Evolutionary conservation across 441 rosid genomes (phyloP).

Genomic region (Metrosideros polymorpha): DNA sequence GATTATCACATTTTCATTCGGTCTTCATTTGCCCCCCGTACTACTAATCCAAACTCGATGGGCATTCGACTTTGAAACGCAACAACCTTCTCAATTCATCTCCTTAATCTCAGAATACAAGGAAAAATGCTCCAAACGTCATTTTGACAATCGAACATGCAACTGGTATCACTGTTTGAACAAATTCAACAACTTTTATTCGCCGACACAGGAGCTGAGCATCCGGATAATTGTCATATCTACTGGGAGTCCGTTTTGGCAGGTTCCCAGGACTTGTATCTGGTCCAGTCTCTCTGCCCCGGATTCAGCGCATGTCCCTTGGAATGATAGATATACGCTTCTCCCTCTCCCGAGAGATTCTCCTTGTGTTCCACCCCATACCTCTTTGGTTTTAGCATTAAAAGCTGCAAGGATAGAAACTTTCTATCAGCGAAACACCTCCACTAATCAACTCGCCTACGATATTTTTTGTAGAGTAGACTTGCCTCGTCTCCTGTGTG

Average conservation of each 20-base stretch:
- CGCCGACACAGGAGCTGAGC: background rate
- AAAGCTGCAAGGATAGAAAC: constrained; percentile 39
- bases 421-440: background rate
- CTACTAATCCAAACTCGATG: background rate
- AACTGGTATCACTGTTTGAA: background rate
- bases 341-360: constrained; percentile 95
- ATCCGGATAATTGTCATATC: background rate
- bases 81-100: background rate
- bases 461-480: background rate
- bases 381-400: constrained; percentile 86
- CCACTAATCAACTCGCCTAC: background rate
- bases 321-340: constrained; percentile 73
- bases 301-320: constrained; percentile 92
- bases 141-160: background rate
- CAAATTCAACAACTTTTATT: background rate
- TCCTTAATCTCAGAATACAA: background rate
- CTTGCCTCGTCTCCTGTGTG: constrained; percentile 93
- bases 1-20: background rate
- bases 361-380: constrained; percentile 84
- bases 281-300: constrained; percentile 86
- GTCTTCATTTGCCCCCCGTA: background rate
- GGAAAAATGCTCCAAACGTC: background rate
- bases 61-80: background rate
- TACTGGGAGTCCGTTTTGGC: constrained; percentile 25
- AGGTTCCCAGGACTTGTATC: constrained; percentile 93